A percentile compares a stretch with the other conserved stretches of the same genome.
These are phyloP conservation scores for Fraxinus sp. DNA, from an alignment of 305 asterid species.

Conservation along the genomic window DNA sequence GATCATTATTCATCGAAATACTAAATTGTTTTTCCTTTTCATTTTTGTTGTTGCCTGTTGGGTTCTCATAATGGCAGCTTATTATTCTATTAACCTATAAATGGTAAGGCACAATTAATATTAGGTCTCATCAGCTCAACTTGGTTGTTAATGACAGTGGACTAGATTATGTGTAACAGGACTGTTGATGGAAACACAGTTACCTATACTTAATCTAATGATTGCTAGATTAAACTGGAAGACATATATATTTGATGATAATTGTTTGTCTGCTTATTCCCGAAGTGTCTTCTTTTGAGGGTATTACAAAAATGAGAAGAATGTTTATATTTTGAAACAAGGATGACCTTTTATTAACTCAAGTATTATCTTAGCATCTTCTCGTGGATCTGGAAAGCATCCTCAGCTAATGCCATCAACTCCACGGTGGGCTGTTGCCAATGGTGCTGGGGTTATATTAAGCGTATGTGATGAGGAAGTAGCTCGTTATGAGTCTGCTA, in stretches of 20 bases:
- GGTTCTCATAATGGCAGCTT: not conserved
- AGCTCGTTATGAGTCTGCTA: constrained; percentile 92
- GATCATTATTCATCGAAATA: not conserved
- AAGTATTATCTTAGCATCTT: constrained; percentile 55
- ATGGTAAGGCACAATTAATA: not conserved
- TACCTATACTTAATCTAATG: not conserved
- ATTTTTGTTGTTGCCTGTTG: not conserved
- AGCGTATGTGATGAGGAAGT: constrained; percentile 99
- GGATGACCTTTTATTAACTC: constrained; percentile 10
- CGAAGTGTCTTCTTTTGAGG: constrained; percentile 2
- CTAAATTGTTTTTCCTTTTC: not conserved
- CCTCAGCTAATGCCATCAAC: constrained; percentile 95
- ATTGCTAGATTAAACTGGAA: not conserved
- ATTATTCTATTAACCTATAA: not conserved
- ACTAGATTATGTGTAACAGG: not conserved
- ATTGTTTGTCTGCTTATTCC: not conserved
- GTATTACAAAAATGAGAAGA: constrained; percentile 2
- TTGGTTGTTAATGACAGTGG: not conserved
- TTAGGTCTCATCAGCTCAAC: not conserved
- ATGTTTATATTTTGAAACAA: constrained; percentile 16
- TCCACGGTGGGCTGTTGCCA: constrained; percentile 99
- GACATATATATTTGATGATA: constrained; percentile 4
- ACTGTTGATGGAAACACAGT: not conserved
- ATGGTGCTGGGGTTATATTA: constrained; percentile 98
- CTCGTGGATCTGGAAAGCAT: constrained; percentile 99